Conservation (phyloP, 2,329 filamentous ascomycete species). For the Trichophyton simii region DNA sequence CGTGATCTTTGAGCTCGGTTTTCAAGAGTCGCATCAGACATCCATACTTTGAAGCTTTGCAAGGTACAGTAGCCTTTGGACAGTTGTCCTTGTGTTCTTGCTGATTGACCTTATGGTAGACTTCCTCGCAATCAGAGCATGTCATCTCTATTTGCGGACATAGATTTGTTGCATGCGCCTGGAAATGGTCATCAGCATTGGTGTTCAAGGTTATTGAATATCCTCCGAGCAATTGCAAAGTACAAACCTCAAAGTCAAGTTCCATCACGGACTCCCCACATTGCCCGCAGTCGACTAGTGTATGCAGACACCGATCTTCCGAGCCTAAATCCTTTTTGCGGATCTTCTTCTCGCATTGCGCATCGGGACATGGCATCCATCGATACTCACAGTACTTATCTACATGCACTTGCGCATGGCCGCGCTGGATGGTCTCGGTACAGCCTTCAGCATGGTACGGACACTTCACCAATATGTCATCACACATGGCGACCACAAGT, state of each 20-base stretch:
- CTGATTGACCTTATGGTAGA: constrained; percentile 23
- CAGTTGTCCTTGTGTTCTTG: constrained; percentile 28
- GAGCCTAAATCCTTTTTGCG: constrained; percentile 43
- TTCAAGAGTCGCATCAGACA: constrained; percentile 29
- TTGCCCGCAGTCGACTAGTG: constrained; percentile 39
- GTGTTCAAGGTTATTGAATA: background rate
- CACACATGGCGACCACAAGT: constrained; percentile 48
- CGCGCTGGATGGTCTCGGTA: constrained; percentile 40
- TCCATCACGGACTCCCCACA: constrained; percentile 44
- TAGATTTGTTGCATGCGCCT: constrained; percentile 28
- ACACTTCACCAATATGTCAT: constrained; percentile 49
- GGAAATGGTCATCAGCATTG: background rate
- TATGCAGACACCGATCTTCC: constrained; percentile 41
- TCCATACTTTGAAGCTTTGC: constrained; percentile 32
- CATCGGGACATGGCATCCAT: constrained; percentile 40
- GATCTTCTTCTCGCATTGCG: constrained; percentile 40
- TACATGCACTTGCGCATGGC: constrained; percentile 47
- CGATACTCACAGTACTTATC: constrained; percentile 48
- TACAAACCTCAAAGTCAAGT: constrained; percentile 39
- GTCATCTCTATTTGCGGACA: constrained; percentile 26
- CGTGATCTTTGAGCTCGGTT: constrained; percentile 31
- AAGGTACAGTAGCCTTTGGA: constrained; percentile 25
- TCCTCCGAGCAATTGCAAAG: background rate
- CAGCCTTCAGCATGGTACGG: constrained; percentile 45
- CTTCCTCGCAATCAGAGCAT: constrained; percentile 28